These are phyloP conservation scores for Amanita inopinata DNA, from an alignment of 768 basidiomycete genomes.

Conservation along the genomic window DNA sequence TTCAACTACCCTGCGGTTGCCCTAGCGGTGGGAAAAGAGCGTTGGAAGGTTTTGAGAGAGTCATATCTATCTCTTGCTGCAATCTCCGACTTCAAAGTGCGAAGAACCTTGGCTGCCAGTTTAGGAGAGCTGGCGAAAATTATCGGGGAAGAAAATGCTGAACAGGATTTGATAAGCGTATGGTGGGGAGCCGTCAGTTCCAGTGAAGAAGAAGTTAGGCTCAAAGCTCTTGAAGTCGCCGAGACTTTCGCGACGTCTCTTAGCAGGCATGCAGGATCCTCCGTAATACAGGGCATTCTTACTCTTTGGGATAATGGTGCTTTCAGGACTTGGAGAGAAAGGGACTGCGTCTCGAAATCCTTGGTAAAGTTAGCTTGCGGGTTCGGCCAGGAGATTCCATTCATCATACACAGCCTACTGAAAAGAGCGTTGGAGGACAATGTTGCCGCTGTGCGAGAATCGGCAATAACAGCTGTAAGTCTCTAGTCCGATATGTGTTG, in stretches of 20 bases:
- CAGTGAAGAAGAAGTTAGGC: slow-evolving; percentile 61
- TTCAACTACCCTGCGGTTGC: slow-evolving; percentile 91
- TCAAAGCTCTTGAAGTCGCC: slow-evolving; percentile 61
- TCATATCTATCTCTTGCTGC: slow-evolving; percentile 57
- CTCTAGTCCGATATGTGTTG: not conserved
- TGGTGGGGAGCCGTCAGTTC: slow-evolving; percentile 53
- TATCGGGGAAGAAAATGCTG: slow-evolving; percentile 61
- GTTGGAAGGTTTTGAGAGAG: slow-evolving; percentile 68
- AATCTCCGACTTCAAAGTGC: slow-evolving; percentile 53
- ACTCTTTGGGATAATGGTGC: slow-evolving; percentile 47
- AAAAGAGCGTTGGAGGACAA: slow-evolving; percentile 58
- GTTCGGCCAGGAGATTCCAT: slow-evolving; percentile 31
- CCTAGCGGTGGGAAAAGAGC: slow-evolving; percentile 62
- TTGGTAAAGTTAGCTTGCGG: slow-evolving; percentile 39
- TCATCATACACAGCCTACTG: slow-evolving; percentile 45
- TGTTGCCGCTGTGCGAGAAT: slow-evolving; percentile 80
- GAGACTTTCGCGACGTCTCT: slow-evolving; percentile 47
- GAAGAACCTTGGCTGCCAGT: slow-evolving; percentile 77
- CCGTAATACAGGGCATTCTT: slow-evolving; percentile 36
- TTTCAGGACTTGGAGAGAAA: slow-evolving; percentile 69
- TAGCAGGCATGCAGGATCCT: slow-evolving; percentile 33
- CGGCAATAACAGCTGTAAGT: slow-evolving; percentile 59
- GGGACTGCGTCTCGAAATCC: slow-evolving; percentile 56
- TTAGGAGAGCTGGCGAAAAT: slow-evolving; percentile 85
- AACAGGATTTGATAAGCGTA: slow-evolving; percentile 57